Percentiles rank a stretch among this genome's conserved stretches.
Evolutionary conservation across 805 yeast genomes (phyloP).

Genomic region (Candida mattraensis): DNA sequence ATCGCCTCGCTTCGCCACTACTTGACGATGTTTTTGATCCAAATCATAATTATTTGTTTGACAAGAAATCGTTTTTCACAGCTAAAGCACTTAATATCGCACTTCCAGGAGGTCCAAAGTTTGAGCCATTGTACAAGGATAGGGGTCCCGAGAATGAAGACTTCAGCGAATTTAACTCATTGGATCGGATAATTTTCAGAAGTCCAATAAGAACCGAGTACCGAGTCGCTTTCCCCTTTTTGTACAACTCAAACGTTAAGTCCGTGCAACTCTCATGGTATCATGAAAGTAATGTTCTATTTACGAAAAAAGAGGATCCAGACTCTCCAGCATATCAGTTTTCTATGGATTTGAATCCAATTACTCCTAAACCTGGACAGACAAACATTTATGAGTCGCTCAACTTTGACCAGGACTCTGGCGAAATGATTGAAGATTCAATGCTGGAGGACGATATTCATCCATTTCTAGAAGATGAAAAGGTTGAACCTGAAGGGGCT

Average conservation of each 20-base stretch:
- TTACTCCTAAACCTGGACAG: conserved; percentile 33
- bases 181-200: conserved; percentile 84
- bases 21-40: conserved; percentile 56
- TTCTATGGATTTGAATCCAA: conserved; percentile 56
- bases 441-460: conserved; percentile 39
- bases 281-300: conserved; percentile 59
- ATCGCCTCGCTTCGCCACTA: conserved; percentile 71
- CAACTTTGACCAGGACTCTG: conserved; percentile 27
- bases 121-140: conserved; percentile 79
- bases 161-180: conserved; percentile 84
- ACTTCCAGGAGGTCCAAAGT: conserved; percentile 94
- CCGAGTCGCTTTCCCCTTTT: conserved; percentile 79
- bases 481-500: conserved; percentile 46
- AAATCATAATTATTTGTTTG: conserved; percentile 70
- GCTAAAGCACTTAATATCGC: conserved; percentile 88
- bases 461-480: conserved; percentile 53
- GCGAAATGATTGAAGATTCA: conserved; percentile 34
- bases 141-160: conserved; percentile 66
- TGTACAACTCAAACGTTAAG: conserved; percentile 77
- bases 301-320: conserved; percentile 46
- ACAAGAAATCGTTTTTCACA: conserved; percentile 76
- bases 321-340: conserved; percentile 57
- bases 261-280: conserved; percentile 63
- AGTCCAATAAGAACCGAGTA: conserved; percentile 78
- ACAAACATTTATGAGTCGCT: conserved; percentile 17